Evolutionary conservation across 345 rosid species (phyloP).

Genomic region (Geranium rotundifolium): DNA sequence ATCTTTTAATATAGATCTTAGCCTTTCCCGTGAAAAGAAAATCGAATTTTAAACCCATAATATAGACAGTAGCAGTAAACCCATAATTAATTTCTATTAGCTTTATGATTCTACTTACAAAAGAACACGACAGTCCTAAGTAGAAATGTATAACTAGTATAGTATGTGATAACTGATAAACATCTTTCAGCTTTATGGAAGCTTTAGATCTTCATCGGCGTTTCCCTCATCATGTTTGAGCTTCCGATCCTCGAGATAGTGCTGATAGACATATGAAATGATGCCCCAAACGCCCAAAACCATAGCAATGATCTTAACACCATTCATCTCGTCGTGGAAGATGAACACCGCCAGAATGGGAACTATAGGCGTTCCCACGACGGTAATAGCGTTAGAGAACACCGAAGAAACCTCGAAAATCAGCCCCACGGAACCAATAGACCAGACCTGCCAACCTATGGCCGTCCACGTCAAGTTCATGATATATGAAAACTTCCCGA

Average conservation of each 20-base stretch:
- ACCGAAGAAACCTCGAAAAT: conserved; percentile 52
- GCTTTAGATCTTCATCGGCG: conserved; percentile 4
- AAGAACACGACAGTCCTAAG: background rate
- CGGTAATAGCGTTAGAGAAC: conserved; percentile 36
- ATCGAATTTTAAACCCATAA: no score
- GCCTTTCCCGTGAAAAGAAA: no score
- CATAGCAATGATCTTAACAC: conserved; percentile 51
- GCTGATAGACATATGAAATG: conserved; percentile 43
- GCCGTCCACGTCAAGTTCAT: conserved; percentile 32
- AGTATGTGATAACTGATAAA: background rate
- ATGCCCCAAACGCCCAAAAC: conserved; percentile 61
- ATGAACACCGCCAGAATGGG: conserved; percentile 43
- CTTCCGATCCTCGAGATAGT: conserved; percentile 30
- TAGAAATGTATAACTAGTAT: background rate
- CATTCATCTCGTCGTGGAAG: conserved; percentile 45
- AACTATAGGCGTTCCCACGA: conserved; percentile 41
- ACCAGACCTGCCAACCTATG: conserved; percentile 35
- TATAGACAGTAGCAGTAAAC: no score
- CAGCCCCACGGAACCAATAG: conserved; percentile 35
- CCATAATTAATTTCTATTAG: background rate
- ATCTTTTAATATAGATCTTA: no score
- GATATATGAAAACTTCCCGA: conserved; percentile 38
- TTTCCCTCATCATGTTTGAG: conserved; percentile 8
- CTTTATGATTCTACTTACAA: background rate
- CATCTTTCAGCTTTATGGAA: conserved; percentile 6